Evolutionary conservation across 176 grass and related monocot species (phyloP).

Genomic region (Typha latifolia): DNA sequence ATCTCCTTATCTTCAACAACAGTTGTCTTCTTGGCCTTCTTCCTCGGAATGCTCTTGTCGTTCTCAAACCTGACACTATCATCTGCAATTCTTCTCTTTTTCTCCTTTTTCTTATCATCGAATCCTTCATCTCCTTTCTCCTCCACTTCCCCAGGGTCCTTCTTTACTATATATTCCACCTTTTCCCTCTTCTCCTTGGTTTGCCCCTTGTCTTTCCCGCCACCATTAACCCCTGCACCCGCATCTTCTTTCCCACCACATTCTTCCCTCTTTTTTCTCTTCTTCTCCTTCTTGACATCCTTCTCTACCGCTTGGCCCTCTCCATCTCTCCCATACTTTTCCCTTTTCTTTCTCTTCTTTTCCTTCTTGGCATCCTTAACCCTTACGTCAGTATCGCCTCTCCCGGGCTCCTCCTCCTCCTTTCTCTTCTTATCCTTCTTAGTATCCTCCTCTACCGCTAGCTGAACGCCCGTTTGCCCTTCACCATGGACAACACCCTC

Average conservation of each 20-base stretch:
- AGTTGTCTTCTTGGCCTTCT: no score
- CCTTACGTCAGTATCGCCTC: neutral
- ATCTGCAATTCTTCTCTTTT: conserved; percentile 7
- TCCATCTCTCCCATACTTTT: neutral
- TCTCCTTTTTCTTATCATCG: neutral
- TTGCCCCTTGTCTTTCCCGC: neutral
- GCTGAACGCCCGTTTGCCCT: neutral
- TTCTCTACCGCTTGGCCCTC: neutral
- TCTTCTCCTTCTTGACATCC: conserved; percentile 8
- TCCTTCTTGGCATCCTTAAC: neutral
- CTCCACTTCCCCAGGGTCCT: neutral
- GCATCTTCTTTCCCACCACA: neutral
- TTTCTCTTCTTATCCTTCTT: conserved; percentile 7
- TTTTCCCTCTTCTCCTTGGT: neutral
- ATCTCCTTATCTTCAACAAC: no score
- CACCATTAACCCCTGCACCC: neutral
- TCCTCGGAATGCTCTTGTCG: no score
- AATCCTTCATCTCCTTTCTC: neutral
- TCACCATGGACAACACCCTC: neutral
- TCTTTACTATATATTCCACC: neutral
- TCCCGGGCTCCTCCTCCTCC: neutral
- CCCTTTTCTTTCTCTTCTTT: neutral
- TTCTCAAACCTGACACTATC: conserved; percentile 5
- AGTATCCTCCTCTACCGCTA: neutral
- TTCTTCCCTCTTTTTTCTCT: neutral